A percentile compares a stretch with the other conserved stretches of the same genome.
Evolutionary conservation across 768 basidiomycete species (phyloP).

Genomic region (Auriscalpium microsporum): DNA sequence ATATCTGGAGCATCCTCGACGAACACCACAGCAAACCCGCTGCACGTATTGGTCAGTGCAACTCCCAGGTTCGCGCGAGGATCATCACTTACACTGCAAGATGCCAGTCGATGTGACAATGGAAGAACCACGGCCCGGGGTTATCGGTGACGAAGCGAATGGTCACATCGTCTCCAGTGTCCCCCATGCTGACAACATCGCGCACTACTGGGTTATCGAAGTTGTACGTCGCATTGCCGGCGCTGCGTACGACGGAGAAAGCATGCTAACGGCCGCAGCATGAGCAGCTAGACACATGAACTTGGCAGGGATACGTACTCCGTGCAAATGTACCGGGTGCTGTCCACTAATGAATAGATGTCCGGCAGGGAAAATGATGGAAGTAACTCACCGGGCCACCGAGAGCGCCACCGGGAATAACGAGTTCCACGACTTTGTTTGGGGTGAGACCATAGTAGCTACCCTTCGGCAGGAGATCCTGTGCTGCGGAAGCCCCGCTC

Average conservation of each 20-base stretch:
- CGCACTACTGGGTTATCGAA: slow-evolving; percentile 32
- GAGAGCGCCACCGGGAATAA: slow-evolving; percentile 34
- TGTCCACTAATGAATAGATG: background rate
- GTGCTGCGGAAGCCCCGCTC: slow-evolving; percentile 39
- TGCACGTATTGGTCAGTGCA: background rate
- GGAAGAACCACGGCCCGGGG: slow-evolving; percentile 7
- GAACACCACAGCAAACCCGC: background rate
- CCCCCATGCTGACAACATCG: slow-evolving; percentile 22
- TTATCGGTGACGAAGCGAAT: slow-evolving; percentile 8
- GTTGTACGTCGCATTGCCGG: slow-evolving; percentile 4
- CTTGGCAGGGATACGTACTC: background rate
- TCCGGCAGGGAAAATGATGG: background rate
- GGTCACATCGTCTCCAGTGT: background rate
- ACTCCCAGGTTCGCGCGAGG: background rate
- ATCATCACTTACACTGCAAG: background rate
- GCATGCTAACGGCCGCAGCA: background rate
- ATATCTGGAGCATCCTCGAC: background rate
- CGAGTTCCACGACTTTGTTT: slow-evolving; percentile 39
- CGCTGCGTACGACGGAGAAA: slow-evolving; percentile 5
- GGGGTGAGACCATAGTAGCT: slow-evolving; percentile 39
- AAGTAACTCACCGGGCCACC: slow-evolving; percentile 20
- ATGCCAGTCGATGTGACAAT: background rate
- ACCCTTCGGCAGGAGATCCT: slow-evolving; percentile 42
- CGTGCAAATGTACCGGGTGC: slow-evolving; percentile 14
- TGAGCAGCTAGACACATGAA: background rate